phyloP scores from a whole-genome alignment of 2,329 filamentous ascomycete species.

The Tothia fuscella region DNA sequence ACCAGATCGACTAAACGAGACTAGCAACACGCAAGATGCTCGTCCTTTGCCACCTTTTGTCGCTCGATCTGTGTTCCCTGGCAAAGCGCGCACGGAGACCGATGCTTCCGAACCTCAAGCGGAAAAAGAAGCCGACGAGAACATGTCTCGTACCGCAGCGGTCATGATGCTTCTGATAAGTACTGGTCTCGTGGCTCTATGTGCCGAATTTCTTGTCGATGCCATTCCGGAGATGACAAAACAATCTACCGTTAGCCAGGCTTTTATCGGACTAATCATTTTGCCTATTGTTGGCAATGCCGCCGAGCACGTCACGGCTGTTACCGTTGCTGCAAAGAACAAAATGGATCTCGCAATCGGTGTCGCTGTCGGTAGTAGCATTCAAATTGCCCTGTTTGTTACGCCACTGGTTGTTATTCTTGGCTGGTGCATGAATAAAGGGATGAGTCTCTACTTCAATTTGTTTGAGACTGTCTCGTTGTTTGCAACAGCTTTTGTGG shows the following conservation, averaged over 20 bases:
- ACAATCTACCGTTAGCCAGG: constrained; percentile 49
- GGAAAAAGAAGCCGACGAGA: constrained; percentile 22
- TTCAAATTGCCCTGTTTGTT: constrained; percentile 59
- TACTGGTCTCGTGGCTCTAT: constrained; percentile 47
- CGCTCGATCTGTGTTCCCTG: background rate
- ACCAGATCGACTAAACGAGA: constrained; percentile 50
- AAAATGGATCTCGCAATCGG: constrained; percentile 78
- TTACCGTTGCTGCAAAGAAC: constrained; percentile 69
- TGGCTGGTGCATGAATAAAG: constrained; percentile 63
- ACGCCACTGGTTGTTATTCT: constrained; percentile 67
- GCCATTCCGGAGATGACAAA: constrained; percentile 58
- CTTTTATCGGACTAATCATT: constrained; percentile 70
- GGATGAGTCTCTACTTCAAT: constrained; percentile 55
- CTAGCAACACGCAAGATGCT: background rate
- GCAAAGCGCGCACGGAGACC: background rate
- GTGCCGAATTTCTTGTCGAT: constrained; percentile 61
- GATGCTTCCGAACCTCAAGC: constrained; percentile 15
- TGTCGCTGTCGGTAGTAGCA: constrained; percentile 67
- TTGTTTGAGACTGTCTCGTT: constrained; percentile 56
- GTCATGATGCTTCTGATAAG: constrained; percentile 43
- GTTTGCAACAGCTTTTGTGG: constrained; percentile 71
- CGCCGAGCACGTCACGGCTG: constrained; percentile 69
- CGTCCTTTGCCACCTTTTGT: constrained; percentile 1
- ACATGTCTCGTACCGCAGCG: constrained; percentile 47
- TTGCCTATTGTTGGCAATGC: constrained; percentile 76